phyloP scores from a whole-genome alignment of 106 monocot genomes.

The Platanthera zijinensis region DNA sequence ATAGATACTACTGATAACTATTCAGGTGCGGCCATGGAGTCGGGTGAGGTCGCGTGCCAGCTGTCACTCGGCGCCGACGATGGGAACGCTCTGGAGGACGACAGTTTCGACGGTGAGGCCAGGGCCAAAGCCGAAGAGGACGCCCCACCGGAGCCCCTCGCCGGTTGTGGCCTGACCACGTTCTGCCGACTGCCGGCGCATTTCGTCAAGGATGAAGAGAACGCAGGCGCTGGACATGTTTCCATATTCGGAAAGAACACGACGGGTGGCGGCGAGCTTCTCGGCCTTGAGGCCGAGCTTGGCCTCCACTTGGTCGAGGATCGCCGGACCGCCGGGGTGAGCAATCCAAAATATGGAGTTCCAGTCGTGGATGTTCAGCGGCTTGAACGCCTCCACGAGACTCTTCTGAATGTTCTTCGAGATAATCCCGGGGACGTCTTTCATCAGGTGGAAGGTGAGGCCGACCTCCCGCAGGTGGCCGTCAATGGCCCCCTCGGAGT shows the following conservation, averaged over 20 bases:
- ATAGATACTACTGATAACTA: no score
- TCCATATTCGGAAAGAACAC: constrained; percentile 12
- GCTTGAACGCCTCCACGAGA: constrained; percentile 11
- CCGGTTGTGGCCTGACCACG: constrained; percentile 7
- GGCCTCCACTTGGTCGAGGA: constrained; percentile 11
- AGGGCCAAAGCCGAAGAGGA: constrained; percentile 16
- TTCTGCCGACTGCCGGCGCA: constrained; percentile 6
- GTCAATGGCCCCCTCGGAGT: constrained; percentile 14
- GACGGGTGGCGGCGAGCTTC: constrained; percentile 10
- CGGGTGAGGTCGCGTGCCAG: no score
- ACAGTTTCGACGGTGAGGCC: constrained; percentile 18
- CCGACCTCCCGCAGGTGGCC: constrained; percentile 16
- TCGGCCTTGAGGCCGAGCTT: neutral
- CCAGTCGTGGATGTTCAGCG: constrained; percentile 5
- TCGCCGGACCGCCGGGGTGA: constrained; percentile 17
- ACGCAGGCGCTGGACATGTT: constrained; percentile 24
- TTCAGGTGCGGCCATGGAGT: no score
- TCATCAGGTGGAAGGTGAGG: constrained; percentile 16
- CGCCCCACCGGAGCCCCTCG: constrained; percentile 16
- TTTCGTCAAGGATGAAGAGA: constrained; percentile 13
- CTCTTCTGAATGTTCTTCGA: constrained; percentile 16
- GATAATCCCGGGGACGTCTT: constrained; percentile 14
- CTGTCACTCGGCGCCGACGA: neutral
- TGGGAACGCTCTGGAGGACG: constrained; percentile 12
- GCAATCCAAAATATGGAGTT: constrained; percentile 15